Evolutionary conservation across 495 filamentous ascomycete genomes (phyloP).

Genomic region (Hypoxylon perforatum): DNA sequence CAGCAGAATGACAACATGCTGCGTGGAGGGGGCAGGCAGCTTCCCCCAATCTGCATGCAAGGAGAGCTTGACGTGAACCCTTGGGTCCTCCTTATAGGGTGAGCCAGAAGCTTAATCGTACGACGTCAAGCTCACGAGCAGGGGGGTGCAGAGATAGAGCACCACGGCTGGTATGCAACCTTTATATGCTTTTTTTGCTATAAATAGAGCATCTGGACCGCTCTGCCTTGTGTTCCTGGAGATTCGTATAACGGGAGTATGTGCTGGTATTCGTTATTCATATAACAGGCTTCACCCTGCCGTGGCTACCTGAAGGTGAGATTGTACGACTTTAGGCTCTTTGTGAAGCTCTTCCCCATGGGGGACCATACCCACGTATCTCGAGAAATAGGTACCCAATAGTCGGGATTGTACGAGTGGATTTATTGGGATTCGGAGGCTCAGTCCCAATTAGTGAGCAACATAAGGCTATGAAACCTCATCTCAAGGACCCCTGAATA

Average conservation of each 20-base stretch:
- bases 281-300: constrained; percentile 1
- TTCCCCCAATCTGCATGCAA: constrained; percentile 12
- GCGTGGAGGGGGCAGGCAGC: constrained; percentile 8
- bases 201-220: constrained; percentile 33
- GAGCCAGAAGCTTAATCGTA: neutral
- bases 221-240: neutral
- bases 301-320: neutral
- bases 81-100: constrained; percentile 10
- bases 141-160: neutral
- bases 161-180: constrained; percentile 10
- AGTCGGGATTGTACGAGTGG: constrained; percentile 4
- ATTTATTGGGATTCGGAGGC: constrained; percentile 17
- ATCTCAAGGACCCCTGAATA: neutral
- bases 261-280: constrained; percentile 7
- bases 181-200: constrained; percentile 24
- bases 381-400: neutral
- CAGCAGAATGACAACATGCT: neutral
- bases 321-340: constrained; percentile 25
- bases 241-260: constrained; percentile 7
- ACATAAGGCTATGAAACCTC: neutral
- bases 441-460: neutral
- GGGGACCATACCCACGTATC: constrained; percentile 21
- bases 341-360: constrained; percentile 24
- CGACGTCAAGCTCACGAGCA: neutral
- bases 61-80: constrained; percentile 1